Base-by-base conservation (phyloP, 768 basidiomycete genomes). In the Neoboletus subvelutipes region DNA sequence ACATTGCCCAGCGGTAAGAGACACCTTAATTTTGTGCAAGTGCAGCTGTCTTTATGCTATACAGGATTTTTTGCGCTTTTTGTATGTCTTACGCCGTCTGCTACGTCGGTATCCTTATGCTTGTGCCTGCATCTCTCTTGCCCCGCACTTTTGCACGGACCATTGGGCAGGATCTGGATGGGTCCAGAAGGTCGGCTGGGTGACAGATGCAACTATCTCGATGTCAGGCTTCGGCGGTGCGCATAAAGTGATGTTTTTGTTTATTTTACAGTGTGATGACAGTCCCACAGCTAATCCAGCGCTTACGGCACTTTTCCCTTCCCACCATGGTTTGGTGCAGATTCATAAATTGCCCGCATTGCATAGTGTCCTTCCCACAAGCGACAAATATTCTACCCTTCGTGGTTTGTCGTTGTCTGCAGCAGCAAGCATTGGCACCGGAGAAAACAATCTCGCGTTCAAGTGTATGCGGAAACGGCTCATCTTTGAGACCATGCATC, bases 391-490 rank as follows among this genome's bases (percentile, higher is more conserved):
- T 59, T 98, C 95, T 6, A 79, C 83, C 6, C 78, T 99, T 45
- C 87, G 96, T 12, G 94, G 93, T 13, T 76, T 96, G 47, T 82
- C 82, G 43, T 80, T 82, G 2, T 79, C 83, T 24, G 75, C 78
- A 18, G 73, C 69, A 36, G 75, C 75, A 3, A 75, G 74, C 13
- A 80, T 81, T 8, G 87, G 86, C 0, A 84, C 85, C n/a, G 90
- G 94, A 9, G 95, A 98, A 71, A 98, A 98, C 73, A 98, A 98
- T 65, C 80, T 99, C 9, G 94, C 90, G 13, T 99, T 98, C 80
- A 90, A 87, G 69, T 90, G 92, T 66, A 97, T 87, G 65, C 79
- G 95, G 64, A 93, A 90, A 68, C 77, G 93, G 49, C 79, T 98
- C 55, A 76, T 95, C 22, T 83, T 98, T 63, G 96, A 98, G 76